Evolutionary conservation across 192 early-diverging fungal genomes (phyloP).

Genomic region (Backusella circina): DNA sequence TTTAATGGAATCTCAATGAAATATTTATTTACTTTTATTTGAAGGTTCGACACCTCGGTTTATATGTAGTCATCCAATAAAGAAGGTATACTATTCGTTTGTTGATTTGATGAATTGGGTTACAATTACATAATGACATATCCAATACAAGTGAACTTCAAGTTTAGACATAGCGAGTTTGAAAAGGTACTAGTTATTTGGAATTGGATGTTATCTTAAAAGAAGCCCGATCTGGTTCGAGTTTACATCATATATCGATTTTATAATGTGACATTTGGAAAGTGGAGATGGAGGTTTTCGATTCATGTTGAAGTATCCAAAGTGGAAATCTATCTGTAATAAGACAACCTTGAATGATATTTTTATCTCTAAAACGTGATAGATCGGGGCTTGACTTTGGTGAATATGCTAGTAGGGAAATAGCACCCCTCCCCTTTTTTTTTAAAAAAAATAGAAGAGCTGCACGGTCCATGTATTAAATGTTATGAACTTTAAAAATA

Average conservation of each 20-base stretch:
- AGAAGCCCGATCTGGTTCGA: too few relatives aligned
- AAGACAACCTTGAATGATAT: neutral
- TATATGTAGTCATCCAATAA: neutral
- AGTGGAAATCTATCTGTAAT: too few relatives aligned
- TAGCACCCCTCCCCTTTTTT: neutral
- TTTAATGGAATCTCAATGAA: neutral
- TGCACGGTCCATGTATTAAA: neutral
- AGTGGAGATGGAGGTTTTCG: too few relatives aligned
- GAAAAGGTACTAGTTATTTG: too few relatives aligned
- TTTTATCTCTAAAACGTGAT: neutral
- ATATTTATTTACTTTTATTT: neutral
- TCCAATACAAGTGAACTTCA: neutral
- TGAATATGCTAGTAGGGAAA: neutral
- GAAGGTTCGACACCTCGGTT: neutral
- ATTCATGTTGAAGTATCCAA: too few relatives aligned
- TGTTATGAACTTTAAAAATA: neutral
- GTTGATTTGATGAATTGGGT: neutral
- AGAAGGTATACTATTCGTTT: neutral
- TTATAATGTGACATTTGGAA: too few relatives aligned
- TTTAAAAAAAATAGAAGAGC: too few relatives aligned
- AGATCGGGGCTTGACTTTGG: neutral
- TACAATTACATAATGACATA: neutral
- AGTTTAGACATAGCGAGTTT: too few relatives aligned
- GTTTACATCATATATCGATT: too few relatives aligned
- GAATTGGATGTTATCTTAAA: too few relatives aligned